Evolutionary conservation across 768 basidiomycete species (phyloP).

Genomic region (Boletus rufocinnamomeus): DNA sequence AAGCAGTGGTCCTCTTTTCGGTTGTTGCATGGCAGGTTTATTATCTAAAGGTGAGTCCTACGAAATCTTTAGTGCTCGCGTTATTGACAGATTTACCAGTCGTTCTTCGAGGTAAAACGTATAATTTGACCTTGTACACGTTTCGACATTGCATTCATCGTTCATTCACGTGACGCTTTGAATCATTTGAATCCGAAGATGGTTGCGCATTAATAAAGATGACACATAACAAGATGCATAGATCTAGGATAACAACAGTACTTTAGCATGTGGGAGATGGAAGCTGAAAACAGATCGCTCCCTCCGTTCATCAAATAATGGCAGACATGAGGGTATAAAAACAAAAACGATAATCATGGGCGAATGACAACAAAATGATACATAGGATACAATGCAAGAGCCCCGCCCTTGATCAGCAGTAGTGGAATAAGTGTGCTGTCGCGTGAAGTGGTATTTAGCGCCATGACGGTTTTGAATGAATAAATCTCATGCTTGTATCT

Average conservation of each 20-base stretch:
- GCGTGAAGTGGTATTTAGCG: conserved; percentile 39
- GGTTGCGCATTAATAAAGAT: conserved; percentile 17
- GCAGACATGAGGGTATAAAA: conserved; percentile 21
- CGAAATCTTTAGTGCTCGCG: neutral
- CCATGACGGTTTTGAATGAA: conserved; percentile 55
- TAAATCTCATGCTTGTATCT: conserved; percentile 50
- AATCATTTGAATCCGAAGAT: neutral
- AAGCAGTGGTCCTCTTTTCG: conserved; percentile 81
- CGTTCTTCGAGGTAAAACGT: conserved; percentile 91
- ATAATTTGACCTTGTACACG: conserved; percentile 57
- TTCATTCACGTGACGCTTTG: neutral
- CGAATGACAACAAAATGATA: conserved; percentile 12
- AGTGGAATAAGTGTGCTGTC: conserved; percentile 8
- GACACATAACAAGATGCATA: conserved; percentile 29
- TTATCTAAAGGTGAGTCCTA: conserved; percentile 76
- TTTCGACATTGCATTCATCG: neutral
- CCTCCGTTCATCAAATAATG: conserved; percentile 9
- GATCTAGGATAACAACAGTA: conserved; percentile 29
- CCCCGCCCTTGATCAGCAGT: conserved; percentile 12
- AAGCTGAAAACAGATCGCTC: conserved; percentile 4
- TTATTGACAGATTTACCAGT: conserved; percentile 40
- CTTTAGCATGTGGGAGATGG: conserved; percentile 24
- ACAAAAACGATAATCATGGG: conserved; percentile 17
- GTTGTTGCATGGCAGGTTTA: conserved; percentile 98
- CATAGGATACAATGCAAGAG: conserved; percentile 22